Evolutionary conservation across 1,284 basidiomycete species (phyloP).

Genomic region (Malassezia obtusa): DNA sequence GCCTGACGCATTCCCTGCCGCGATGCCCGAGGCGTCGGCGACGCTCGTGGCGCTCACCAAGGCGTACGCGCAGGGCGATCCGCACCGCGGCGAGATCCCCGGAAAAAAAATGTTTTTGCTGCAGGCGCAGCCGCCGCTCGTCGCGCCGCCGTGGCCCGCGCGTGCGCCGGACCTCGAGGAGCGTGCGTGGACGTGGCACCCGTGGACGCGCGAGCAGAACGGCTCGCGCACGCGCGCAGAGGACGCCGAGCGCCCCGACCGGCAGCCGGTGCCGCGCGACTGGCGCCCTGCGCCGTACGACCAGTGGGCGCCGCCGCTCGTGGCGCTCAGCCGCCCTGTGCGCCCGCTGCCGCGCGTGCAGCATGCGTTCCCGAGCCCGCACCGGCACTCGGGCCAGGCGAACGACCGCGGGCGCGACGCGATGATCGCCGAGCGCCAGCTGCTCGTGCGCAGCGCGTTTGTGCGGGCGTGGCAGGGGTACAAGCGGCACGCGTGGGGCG

Average conservation of each 20-base stretch:
- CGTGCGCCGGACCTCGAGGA: conserved; percentile 21
- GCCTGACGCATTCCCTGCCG: conserved; percentile 2
- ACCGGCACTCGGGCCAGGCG: conserved; percentile 23
- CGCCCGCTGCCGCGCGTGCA: conserved; percentile 26
- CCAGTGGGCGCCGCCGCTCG: conserved; percentile 35
- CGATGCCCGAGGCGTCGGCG: background rate
- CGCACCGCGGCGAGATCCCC: conserved; percentile 31
- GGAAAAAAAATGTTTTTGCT: conserved; percentile 19
- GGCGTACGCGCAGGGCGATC: conserved; percentile 23
- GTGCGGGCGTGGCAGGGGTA: conserved; percentile 56
- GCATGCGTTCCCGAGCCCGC: conserved; percentile 25
- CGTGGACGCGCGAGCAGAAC: conserved; percentile 22
- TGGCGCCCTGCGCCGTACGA: conserved; percentile 27
- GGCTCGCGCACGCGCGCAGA: conserved; percentile 23
- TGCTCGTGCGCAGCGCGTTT: conserved; percentile 56
- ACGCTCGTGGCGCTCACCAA: background rate
- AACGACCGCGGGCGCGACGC: conserved; percentile 26
- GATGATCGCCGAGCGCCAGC: conserved; percentile 27
- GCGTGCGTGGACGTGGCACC: conserved; percentile 17
- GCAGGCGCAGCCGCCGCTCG: conserved; percentile 20
- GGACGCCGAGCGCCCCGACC: conserved; percentile 26
- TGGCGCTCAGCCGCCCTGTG: conserved; percentile 4
- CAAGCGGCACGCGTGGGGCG: conserved; percentile 54
- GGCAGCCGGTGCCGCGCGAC: conserved; percentile 26
- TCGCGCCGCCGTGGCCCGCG: conserved; percentile 22